phyloP scores from a whole-genome alignment of 2,329 filamentous ascomycete genomes.

The Aspergillus arachidicola region DNA sequence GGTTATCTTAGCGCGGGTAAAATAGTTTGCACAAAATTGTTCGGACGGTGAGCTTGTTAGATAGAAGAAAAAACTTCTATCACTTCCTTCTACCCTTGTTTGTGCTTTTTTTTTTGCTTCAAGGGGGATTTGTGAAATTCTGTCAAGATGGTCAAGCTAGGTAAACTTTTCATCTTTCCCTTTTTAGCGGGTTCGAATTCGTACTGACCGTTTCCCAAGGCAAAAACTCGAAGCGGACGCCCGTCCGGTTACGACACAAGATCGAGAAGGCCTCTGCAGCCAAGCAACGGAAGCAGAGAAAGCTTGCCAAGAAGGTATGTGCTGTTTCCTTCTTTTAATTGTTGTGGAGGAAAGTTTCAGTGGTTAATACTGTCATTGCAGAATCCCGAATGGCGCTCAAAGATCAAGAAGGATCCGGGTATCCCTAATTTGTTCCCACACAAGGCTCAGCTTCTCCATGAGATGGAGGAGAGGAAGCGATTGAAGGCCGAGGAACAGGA shows the following conservation, averaged over 20 bases:
- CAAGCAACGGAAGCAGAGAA: constrained; percentile 88
- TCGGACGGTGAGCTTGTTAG: constrained; percentile 21
- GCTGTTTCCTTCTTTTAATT: neutral
- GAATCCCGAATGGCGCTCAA: constrained; percentile 95
- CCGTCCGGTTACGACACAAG: constrained; percentile 89
- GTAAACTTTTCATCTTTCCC: constrained; percentile 22
- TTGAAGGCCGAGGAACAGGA: constrained; percentile 78
- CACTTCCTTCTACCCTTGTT: constrained; percentile 18
- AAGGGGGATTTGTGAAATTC: constrained; percentile 6
- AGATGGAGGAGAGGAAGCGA: constrained; percentile 87
- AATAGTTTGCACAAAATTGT: constrained; percentile 33
- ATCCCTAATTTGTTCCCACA: constrained; percentile 97
- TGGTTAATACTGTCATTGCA: constrained; percentile 32
- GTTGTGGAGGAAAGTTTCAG: neutral
- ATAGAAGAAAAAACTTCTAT: constrained; percentile 15
- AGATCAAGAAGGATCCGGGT: constrained; percentile 95
- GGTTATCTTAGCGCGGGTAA: constrained; percentile 38
- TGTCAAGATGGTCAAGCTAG: constrained; percentile 45
- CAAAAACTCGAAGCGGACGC: constrained; percentile 89
- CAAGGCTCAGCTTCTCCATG: constrained; percentile 91
- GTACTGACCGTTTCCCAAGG: constrained; percentile 56
- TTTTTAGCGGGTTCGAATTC: neutral
- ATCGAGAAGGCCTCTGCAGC: constrained; percentile 89
- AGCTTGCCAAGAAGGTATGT: constrained; percentile 77
- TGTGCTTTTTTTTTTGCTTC: constrained; percentile 16